Percentiles rank a stretch among this genome's conserved stretches.
Evolutionary conservation across 2,329 filamentous ascomycete genomes (phyloP).

Genomic region (Diaporthe citriasiana): DNA sequence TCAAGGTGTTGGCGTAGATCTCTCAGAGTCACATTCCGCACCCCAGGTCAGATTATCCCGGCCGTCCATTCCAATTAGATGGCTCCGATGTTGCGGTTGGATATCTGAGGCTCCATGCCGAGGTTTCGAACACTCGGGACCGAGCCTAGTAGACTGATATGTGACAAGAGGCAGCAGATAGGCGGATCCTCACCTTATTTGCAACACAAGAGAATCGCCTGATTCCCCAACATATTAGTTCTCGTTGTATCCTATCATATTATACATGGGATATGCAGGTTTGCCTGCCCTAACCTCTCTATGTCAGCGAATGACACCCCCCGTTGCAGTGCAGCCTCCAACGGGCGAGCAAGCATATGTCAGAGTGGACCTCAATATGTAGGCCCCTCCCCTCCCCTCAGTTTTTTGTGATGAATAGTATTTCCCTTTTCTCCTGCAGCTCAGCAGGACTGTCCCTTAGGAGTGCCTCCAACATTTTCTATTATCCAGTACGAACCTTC

Average conservation of each 20-base stretch:
- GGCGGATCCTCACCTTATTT: not conserved
- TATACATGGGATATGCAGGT: not conserved
- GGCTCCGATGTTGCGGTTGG: not conserved
- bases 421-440: not conserved
- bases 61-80: not conserved
- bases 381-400: not conserved
- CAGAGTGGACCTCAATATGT: not conserved
- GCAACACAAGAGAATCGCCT: not conserved
- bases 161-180: not conserved
- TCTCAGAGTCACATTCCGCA: not conserved
- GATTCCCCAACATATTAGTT: not conserved
- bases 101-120: not conserved
- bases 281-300: not conserved
- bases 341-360: not conserved
- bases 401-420: constrained; percentile 8
- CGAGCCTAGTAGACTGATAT: not conserved
- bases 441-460: not conserved
- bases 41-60: not conserved
- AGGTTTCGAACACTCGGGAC: not conserved
- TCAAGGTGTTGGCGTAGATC: constrained; percentile 1
- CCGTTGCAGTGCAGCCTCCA: not conserved
- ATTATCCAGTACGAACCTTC: not conserved
- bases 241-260: not conserved
- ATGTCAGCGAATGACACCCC: not conserved
- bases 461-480: not conserved